phyloP scores from a whole-genome alignment of 805 yeast species.

The Jamesozyma gamospora region DNA sequence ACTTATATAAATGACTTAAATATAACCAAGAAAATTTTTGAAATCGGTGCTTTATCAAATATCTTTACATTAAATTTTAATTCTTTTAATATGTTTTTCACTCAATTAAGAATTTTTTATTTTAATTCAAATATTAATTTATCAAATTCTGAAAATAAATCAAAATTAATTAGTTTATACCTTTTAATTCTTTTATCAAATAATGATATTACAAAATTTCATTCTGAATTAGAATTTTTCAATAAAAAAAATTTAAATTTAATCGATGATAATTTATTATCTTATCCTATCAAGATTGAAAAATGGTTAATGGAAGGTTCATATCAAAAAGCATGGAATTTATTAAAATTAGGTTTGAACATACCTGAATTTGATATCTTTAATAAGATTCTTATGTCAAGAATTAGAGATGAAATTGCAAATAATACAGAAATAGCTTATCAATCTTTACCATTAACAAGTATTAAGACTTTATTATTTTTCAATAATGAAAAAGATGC shows the following conservation, averaged over 20 bases:
- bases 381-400: slow-evolving; percentile 61
- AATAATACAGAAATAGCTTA: slow-evolving; percentile 75
- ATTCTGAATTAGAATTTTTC: slow-evolving; percentile 74
- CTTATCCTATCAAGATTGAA: slow-evolving; percentile 82
- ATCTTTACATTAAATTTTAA: slow-evolving; percentile 53
- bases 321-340: slow-evolving; percentile 81
- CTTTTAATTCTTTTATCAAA: slow-evolving; percentile 67
- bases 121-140: slow-evolving; percentile 29
- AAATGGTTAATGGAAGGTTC: slow-evolving; percentile 95
- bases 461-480: slow-evolving; percentile 73
- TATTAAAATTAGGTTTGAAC: slow-evolving; percentile 35
- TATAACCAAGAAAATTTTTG: slow-evolving; percentile 74
- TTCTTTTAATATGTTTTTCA: slow-evolving; percentile 61
- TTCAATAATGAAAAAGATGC: slow-evolving; percentile 49
- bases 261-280: slow-evolving; percentile 61
- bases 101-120: slow-evolving; percentile 74
- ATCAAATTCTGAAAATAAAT: slow-evolving; percentile 46
- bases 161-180: slow-evolving; percentile 67
- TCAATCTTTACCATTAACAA: slow-evolving; percentile 62
- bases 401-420: slow-evolving; percentile 81
- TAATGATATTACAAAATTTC: slow-evolving; percentile 80
- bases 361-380: slow-evolving; percentile 72
- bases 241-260: slow-evolving; percentile 35
- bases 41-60: slow-evolving; percentile 76
- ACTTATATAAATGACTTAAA: slow-evolving; percentile 51